Evolutionary conservation across 2,329 filamentous ascomycete genomes (phyloP), one percentile per base, ranked within the genome.

Genomic region (Ophiosphaerella herpotricha): DNA sequence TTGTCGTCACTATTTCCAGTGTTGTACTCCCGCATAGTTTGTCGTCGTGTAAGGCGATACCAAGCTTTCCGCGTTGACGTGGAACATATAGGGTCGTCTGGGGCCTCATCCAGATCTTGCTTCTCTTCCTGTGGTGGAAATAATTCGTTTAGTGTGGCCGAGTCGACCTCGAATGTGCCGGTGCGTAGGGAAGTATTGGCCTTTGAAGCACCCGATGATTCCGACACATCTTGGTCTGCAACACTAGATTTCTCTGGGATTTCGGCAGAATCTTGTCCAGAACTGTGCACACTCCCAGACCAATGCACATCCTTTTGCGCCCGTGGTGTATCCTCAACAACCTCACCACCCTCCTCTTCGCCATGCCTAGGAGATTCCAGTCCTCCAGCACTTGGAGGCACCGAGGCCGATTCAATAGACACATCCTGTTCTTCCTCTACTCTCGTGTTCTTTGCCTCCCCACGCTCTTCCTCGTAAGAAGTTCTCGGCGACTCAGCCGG

Each of bases 21-120:
- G 38, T 74, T 71, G 60, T 62, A 73, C 29, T 74, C 72, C 13
- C 71, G 61, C 62, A 75, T 58, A 5, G 72, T 75, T 46, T 74
- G 65, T 38, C 66, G 67, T 8, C 72, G 67, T 1, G 71, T 74
- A 2, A 75, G 49, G 9, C 72, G 64, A 47, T 75, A 75, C 73
- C 73, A 75, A 7, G 71, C 63, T 54, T 74, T 75, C 5, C 71
- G 66, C 13, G 67, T 59, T 9, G 67, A 64, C 4, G 66, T 74
- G 0, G 71, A 64, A 36, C 61, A 63, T 23, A 74, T 63, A 0
- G 71, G 66, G 45, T 69, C 64, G 13, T 68, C 63, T 24, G 64
- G 61, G 1, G 63, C 48, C 3, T 63, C 58, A 2, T 54, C 39
- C 5, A 55, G 39, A 6, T 65, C 46, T 13, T 46, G 35, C 2